These are phyloP conservation scores for Ilyonectria destructans DNA, from an alignment of 2,329 filamentous ascomycete species.

Conservation along the genomic window DNA sequence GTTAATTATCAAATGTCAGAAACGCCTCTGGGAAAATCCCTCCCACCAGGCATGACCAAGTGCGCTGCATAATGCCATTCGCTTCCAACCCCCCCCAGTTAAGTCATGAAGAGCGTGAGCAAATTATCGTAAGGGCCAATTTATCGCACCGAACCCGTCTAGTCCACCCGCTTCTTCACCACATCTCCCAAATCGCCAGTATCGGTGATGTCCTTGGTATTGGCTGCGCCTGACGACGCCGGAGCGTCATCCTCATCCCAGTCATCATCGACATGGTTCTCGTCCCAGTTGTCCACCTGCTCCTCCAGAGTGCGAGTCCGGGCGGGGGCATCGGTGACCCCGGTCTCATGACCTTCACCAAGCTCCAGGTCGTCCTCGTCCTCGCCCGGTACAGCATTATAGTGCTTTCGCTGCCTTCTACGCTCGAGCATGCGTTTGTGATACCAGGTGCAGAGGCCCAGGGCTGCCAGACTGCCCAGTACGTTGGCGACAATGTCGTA, in stretches of 20 bases:
- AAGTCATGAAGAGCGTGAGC: slow-evolving; percentile 21
- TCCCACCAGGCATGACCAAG: slow-evolving; percentile 25
- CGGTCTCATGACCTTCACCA: slow-evolving; percentile 79
- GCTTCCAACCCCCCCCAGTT: slow-evolving; percentile 25
- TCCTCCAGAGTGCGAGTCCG: slow-evolving; percentile 74
- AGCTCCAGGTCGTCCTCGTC: slow-evolving; percentile 82
- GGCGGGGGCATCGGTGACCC: slow-evolving; percentile 64
- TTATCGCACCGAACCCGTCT: slow-evolving; percentile 20
- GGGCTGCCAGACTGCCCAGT: slow-evolving; percentile 79
- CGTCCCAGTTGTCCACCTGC: slow-evolving; percentile 95
- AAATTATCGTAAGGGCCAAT: slow-evolving; percentile 15
- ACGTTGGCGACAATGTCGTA: slow-evolving; percentile 93
- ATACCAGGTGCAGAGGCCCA: slow-evolving; percentile 90
- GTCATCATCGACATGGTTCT: slow-evolving; percentile 77
- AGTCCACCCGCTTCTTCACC: slow-evolving; percentile 54
- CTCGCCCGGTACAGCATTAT: slow-evolving; percentile 78
- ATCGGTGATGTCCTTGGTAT: slow-evolving; percentile 41
- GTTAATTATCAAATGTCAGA: slow-evolving; percentile 21
- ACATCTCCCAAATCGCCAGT: slow-evolving; percentile 50
- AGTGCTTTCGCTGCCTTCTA: slow-evolving; percentile 81
- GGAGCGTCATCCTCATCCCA: slow-evolving; percentile 70
- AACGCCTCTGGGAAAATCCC: slow-evolving; percentile 16
- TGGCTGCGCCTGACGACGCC: slow-evolving; percentile 33
- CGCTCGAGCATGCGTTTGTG: slow-evolving; percentile 96
- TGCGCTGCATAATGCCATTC: background rate